Base-by-base conservation (phyloP, 441 rosid genomes). In the Hura crepitans region DNA sequence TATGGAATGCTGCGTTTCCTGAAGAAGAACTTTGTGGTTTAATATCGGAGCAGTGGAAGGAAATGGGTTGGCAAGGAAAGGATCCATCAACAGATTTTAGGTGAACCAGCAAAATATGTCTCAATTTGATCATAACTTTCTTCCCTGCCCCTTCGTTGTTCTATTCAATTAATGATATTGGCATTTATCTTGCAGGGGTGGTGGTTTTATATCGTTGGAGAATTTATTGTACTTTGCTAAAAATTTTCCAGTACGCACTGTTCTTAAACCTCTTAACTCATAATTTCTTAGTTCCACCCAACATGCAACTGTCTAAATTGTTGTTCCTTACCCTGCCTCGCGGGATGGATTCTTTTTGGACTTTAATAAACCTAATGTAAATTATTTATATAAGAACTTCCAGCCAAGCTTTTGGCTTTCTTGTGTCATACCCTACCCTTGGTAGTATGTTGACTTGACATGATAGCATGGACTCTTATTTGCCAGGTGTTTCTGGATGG, bases 41-140 rank as follows among this genome's bases (percentile, higher is more conserved):
- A 74, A 85, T 90, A 79, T 88, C 97, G 71, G 97, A 92, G 80
- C 97, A 88, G 69, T 92, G 97, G 97, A 92, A 92, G 80, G 95
- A 86, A 85, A 92, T 92, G 97, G 97, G 97, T 61, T 92, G 97
- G 97, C 97, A 90, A 78, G 97, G 97, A 51, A 92, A 90, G 82
- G 97, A 92, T 76, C 97, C 97, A 28, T 90, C 97, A 47, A 92
- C 97, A 45, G 97, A 92, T 83, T 92, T 92, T 85, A 84, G 97
- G 97, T 90, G 69, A 56, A 56, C 46, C 45, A 51, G 51, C 53
- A 27, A 20, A 64, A 62, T 50, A 25, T 17, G 50, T 20, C 28
- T 49, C 54, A 31, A 37, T 56, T 56, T 46, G 10, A 22, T 64
- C 17, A 43, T 50, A 54, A 62, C 65, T 47, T 31, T 20, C 30